Conservation (phyloP, 1,139 yeast genomes). For the Meyerozyma athensensis region DNA sequence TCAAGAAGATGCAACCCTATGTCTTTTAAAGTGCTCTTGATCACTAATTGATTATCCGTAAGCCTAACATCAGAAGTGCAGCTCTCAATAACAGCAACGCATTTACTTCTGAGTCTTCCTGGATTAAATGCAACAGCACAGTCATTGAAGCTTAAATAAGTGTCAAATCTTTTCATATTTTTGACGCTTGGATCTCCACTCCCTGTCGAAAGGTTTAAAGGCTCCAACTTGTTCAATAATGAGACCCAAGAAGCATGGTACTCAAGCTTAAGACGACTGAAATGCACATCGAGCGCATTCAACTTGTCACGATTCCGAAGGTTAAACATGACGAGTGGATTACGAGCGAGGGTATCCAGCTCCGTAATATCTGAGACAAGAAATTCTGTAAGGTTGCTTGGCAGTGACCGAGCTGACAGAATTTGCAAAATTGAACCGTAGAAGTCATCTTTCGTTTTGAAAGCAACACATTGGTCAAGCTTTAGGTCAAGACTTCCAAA, state of each 20-base stretch:
- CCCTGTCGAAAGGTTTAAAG: neutral
- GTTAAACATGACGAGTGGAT: neutral
- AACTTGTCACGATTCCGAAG: neutral
- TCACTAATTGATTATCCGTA: slow-evolving; percentile 25
- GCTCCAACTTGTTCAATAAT: neutral
- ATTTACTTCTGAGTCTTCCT: slow-evolving; percentile 49
- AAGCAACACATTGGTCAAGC: neutral
- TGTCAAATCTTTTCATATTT: slow-evolving; percentile 19
- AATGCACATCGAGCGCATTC: neutral
- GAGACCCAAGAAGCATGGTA: slow-evolving; percentile 2
- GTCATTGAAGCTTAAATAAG: slow-evolving; percentile 46
- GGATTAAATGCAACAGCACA: slow-evolving; percentile 58
- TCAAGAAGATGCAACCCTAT: slow-evolving; percentile 52
- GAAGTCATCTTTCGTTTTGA: neutral
- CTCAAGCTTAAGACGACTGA: neutral
- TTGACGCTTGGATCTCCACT: neutral
- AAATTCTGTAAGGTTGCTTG: neutral
- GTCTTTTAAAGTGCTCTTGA: slow-evolving; percentile 44
- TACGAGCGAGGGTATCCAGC: neutral
- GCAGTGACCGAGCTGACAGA: neutral
- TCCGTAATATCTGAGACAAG: neutral
- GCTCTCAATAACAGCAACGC: slow-evolving; percentile 44
- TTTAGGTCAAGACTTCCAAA: neutral
- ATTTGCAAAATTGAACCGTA: neutral
- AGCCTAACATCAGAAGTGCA: slow-evolving; percentile 49